These are phyloP conservation scores for Stentor roeselii DNA, from an alignment of 73 alveolate genomes.

Conservation along the genomic window DNA sequence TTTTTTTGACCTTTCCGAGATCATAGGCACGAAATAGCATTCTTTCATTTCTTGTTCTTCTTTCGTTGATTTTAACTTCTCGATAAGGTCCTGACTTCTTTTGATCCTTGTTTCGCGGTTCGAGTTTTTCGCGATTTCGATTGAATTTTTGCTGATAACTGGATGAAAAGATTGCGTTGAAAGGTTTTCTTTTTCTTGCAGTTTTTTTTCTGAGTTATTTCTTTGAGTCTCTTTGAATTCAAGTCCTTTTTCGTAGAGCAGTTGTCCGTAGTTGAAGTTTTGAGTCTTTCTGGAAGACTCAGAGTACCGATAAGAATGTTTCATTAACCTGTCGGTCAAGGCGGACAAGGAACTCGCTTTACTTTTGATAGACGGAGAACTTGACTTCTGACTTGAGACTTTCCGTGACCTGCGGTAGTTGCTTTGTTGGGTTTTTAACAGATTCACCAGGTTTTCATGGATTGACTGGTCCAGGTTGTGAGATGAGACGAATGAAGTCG, in stretches of 20 bases:
- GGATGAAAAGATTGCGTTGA: neutral
- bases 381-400: too few relatives aligned
- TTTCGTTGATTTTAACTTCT: neutral
- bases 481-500: neutral
- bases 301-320: too few relatives aligned
- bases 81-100: neutral
- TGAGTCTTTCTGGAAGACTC: neutral
- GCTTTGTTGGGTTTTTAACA: neutral
- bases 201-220: neutral
- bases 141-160: neutral
- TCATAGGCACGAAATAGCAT: neutral
- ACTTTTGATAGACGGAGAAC: too few relatives aligned
- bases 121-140: neutral
- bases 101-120: neutral
- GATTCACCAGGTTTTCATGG: neutral
- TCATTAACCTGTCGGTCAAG: too few relatives aligned
- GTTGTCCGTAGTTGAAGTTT: slow-evolving; percentile 1
- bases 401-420: neutral
- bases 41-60: slow-evolving; percentile 2
- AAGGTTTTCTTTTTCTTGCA: neutral
- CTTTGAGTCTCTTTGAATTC: neutral
- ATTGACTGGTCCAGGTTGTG: neutral
- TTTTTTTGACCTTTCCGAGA: neutral
- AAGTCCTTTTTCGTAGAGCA: neutral
- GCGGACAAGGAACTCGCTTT: too few relatives aligned